Base-by-base conservation (phyloP, 2,329 filamentous ascomycete species). In the Claviceps fusiformis region DNA sequence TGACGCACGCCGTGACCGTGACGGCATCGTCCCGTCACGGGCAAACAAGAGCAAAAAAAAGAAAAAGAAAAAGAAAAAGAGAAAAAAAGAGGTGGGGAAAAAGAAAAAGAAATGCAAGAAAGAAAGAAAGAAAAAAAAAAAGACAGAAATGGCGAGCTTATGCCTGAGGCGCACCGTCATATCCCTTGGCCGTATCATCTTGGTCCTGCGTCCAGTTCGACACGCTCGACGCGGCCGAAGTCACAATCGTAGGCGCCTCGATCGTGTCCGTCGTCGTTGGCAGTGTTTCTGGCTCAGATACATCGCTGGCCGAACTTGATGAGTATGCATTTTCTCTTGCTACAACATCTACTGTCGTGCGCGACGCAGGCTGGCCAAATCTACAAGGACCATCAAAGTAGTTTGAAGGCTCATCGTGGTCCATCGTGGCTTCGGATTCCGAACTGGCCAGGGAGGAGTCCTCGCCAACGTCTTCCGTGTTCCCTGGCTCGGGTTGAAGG, bases 401-500 rank as follows among this genome's bases (percentile, higher is more conserved):
- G 33, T 52, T 27, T 33, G 33, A 39, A 27, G 11, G 31, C 31
- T 54, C 29, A 11, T n/a, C 27, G 13, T 31, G 7, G 11, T 6
- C 11, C 35, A 39, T 47, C 17, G 24, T n/a, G 31, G 15, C 27
- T 9, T 27, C 19, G 24, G 45, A 53, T 27, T 50, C 27, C 39
- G 33, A 47, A 29, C 24, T 43, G 3, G 31, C 35, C n/a, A 11
- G 33, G 4, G 50, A 46, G 10, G 37, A 27, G 19, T 53, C 50
- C 31, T n/a, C 15, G 27, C 31, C 41, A 17, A 56, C 60, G 41
- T 65, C 60, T 47, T 62, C 56, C 57, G 61, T 61, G 17, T 57
- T 58, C 27, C 54, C 58, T 17, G 61, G 59, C 33, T 69, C 66
- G 29, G 67, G 62, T 29, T 67, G 63, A 10, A 76, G 66, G 24